Base-by-base conservation (phyloP, 495 filamentous ascomycete species). In the Hypoxylon rickii region DNA sequence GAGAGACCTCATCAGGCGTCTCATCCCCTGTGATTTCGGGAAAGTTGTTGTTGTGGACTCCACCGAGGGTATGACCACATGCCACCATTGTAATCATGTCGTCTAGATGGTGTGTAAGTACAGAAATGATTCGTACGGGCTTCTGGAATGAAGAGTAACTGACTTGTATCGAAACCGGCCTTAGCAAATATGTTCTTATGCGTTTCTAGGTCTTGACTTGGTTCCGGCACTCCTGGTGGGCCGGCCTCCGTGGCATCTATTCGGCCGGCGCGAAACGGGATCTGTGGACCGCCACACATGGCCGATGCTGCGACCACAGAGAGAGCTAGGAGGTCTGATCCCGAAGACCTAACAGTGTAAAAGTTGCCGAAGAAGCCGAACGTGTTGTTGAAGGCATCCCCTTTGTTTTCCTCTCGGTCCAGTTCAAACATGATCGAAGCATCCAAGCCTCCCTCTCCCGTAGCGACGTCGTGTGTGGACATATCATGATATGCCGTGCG, bases 211-310 rank as follows among this genome's bases (percentile, higher is more conserved):
- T 40, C 39, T 42, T 67, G 38, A 1, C 51, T 12, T 7, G 76
- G 74, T 31, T 66, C 51, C 6, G 76, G 76, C 1, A 78, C 75
- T 15, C 76, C 76, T 10, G 58, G 15, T 32, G 68, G 64, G 6
- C 76, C 76, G 17, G 73, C 65, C 19, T 48, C 68, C 16, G 69
- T 70, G 40, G 74, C 76, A 64, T 79, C 76, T 1, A 71, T 62
- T 16, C 74, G 63, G 3, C 76, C 76, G 46, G 54, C 71, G 24
- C 65, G 64, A 19, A 76, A 64, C 11, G 70, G 67, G 6, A 79
- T 51, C 3, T 60, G 46, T 4, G 69, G 70, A 15, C 37, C 34
- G 5, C 39, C 43, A 29, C 57, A 61, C 7, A 20, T 12, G 8
- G 16, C 36, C 3, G 37, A 15, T n/a, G 57, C 34, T 1, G 44